phyloP scores from a whole-genome alignment of 169 alveolate species.

The Eimeria nieschulzi region DNA sequence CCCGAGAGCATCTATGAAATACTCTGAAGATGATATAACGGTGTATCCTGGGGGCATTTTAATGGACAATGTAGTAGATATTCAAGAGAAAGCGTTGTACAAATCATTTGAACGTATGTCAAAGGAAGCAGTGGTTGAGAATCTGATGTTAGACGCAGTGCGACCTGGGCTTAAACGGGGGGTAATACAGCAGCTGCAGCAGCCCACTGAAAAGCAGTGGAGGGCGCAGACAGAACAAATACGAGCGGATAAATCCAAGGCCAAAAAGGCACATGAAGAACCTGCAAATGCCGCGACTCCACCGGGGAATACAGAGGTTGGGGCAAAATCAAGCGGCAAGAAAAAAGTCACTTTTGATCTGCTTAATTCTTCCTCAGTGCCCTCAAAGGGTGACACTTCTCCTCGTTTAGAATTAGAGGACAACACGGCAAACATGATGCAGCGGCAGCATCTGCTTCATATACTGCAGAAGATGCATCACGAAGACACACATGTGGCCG shows the following conservation, averaged over 20 bases:
- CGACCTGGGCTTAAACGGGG: conserved; percentile 61
- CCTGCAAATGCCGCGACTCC: neutral
- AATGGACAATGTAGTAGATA: conserved; percentile 34
- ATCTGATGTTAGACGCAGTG: conserved; percentile 59
- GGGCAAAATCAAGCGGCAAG: conserved; percentile 11
- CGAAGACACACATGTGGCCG: neutral
- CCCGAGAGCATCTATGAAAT: conserved; percentile 53
- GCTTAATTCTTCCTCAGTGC: neutral
- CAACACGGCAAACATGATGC: neutral
- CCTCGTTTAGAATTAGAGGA: neutral
- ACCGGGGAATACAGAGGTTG: neutral
- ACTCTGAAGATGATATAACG: conserved; percentile 11
- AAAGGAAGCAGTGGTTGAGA: conserved; percentile 42
- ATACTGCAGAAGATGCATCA: neutral
- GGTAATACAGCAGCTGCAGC: conserved; percentile 47
- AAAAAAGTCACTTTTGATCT: conserved; percentile 34
- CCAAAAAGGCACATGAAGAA: neutral
- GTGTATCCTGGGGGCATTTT: conserved; percentile 50
- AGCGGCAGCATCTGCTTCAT: neutral
- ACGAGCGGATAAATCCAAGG: neutral
- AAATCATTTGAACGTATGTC: conserved; percentile 5
- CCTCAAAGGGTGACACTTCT: neutral
- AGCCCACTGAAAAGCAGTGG: conserved; percentile 52
- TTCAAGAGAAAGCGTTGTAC: conserved; percentile 47
- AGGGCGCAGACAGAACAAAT: neutral